phyloP scores from a whole-genome alignment of 2,329 filamentous ascomycete species.

The Ampelomyces quisqualis region DNA sequence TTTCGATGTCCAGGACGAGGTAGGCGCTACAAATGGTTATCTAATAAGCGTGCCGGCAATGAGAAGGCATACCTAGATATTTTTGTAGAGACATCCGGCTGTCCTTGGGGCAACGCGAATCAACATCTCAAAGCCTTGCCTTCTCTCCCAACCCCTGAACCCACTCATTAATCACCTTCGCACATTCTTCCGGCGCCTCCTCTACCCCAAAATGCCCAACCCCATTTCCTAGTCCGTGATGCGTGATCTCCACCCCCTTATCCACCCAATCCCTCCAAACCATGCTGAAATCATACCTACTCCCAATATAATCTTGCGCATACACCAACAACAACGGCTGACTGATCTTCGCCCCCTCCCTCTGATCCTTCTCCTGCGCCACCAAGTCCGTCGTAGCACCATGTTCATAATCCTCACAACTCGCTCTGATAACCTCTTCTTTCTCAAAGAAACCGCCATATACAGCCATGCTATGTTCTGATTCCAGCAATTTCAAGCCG shows the following conservation, averaged over 20 bases:
- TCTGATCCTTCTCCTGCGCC: conserved; percentile 51
- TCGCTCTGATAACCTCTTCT: conserved; percentile 48
- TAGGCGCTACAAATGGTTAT: no score
- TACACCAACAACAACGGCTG: conserved; percentile 55
- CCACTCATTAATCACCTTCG: conserved; percentile 44
- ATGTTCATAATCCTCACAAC: conserved; percentile 60
- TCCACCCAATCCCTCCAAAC: conserved; percentile 55
- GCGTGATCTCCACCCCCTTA: conserved; percentile 50
- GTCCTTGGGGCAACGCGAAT: no score
- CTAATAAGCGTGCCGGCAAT: no score
- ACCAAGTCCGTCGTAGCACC: conserved; percentile 56
- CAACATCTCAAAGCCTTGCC: background rate
- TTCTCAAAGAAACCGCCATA: conserved; percentile 51
- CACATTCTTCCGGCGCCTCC: conserved; percentile 52
- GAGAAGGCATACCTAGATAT: no score
- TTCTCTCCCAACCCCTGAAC: conserved; percentile 12
- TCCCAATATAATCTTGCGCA: conserved; percentile 53
- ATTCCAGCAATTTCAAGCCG: conserved; percentile 14
- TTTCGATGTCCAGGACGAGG: no score
- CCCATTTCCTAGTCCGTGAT: conserved; percentile 51
- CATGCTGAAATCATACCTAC: conserved; percentile 50
- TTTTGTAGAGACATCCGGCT: no score
- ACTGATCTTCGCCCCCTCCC: conserved; percentile 47
- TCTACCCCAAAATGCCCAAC: conserved; percentile 61
- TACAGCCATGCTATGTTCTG: conserved; percentile 39